A percentile compares a stretch with the other conserved stretches of the same genome.
Conservation (phyloP, 495 filamentous ascomycete genomes). For the Penicillium flavigenum region DNA sequence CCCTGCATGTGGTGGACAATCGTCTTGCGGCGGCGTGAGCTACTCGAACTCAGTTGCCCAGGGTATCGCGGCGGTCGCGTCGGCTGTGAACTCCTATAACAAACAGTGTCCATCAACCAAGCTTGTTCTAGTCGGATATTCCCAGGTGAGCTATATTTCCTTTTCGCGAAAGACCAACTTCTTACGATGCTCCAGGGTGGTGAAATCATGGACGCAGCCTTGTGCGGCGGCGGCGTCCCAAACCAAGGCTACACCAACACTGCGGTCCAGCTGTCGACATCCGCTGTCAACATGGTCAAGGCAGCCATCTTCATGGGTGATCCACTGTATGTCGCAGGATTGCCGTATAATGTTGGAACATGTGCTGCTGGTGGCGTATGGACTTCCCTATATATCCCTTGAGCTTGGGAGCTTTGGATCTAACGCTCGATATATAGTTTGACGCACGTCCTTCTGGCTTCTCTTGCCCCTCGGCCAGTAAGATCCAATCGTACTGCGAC, state of each 20-base stretch:
- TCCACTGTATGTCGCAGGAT: conserved; percentile 51
- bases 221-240: conserved; percentile 59
- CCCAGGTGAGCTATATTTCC: conserved; percentile 40
- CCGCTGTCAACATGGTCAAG: conserved; percentile 52
- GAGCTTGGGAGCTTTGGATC: neutral
- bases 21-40: conserved; percentile 47
- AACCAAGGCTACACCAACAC: conserved; percentile 50
- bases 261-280: conserved; percentile 45
- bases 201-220: conserved; percentile 62
- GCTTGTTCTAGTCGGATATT: conserved; percentile 63
- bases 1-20: conserved; percentile 59
- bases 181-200: conserved; percentile 45
- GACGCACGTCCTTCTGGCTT: conserved; percentile 56
- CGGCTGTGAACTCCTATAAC: conserved; percentile 55
- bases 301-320: conserved; percentile 65
- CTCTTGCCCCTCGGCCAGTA: conserved; percentile 50
- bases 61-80: conserved; percentile 54
- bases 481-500: conserved; percentile 63
- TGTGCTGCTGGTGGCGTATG: conserved; percentile 57
- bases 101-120: conserved; percentile 54
- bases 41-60: conserved; percentile 54
- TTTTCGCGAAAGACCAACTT: neutral
- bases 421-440: conserved; percentile 41
- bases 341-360: conserved; percentile 62
- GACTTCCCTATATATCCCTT: conserved; percentile 11